Base-by-base conservation (phyloP, 108 stramenopile species). In the Chaetoceros tenuissimus region DNA sequence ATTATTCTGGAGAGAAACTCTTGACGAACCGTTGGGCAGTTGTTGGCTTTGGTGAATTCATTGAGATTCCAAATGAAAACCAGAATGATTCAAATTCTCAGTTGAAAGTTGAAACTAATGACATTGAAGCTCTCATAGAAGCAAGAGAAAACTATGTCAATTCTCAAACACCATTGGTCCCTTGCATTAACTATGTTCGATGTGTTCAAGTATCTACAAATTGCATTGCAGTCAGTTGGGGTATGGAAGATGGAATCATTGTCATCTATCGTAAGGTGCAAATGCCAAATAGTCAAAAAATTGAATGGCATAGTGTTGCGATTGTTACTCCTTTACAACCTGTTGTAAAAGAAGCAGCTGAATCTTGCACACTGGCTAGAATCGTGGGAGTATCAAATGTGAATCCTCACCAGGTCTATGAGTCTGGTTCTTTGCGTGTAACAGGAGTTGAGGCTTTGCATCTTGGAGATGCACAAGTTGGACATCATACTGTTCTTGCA, bases 171-270 rank as follows among this genome's bases (percentile, higher is more conserved):
- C 34, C 34, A 40, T 10, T 40, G 34, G 34, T 40, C 5, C 34
- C 34, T 40, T 40, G 34, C 13, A 13, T 40, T 5, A 13, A 40
- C 13, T 40, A 10, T 5, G 34, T 40, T 13, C 34, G 34, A 40
- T 40, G 34, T 40, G 34, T 13, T 5, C 34, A 40, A 40, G 8
- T 40, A 13, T 40, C 34, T 10, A 13, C 5, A 8, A 79, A 87
- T 49, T 85, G 85, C 60, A 60, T 89, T 22, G 72, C 69, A 3
- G 64, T 89, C 3, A 85, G 85, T 28, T 93, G 91, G 91, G 89
- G 89, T 46, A 54, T 75, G 27, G 56, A 53, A 18, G 87, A 87
- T 66, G 86, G 82, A 2, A 57, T 72, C 19, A 48, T 86, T 34
- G 77, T 77, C 1, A 30, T 88, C 24, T 92, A 92, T 68, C 80